Base-by-base conservation (phyloP, 2,329 filamentous ascomycete species). In the Epichloe hybrida region DNA sequence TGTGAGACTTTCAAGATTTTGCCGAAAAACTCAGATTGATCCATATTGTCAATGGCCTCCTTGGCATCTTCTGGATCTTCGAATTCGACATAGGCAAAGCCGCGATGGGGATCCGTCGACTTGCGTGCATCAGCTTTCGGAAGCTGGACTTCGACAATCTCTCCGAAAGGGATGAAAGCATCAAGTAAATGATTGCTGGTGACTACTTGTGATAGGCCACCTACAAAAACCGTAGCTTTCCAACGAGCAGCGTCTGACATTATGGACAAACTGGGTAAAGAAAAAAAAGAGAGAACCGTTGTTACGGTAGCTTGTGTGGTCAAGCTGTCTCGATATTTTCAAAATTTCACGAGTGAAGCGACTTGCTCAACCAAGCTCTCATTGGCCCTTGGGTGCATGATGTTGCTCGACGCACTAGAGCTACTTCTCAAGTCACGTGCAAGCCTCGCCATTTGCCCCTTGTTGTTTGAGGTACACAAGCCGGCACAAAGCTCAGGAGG, bases 21-120 rank as follows among this genome's bases (percentile, higher is more conserved):
- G 11, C 93, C 94, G 64, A 91, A 97, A 44, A 98, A 79, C 70
- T 97, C 91, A 54, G 90, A 86, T 66, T 95, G 89, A 64, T 98
- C 88, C 91, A 98, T 97, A 65, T 98, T 98, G 74, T 97, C 89
- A 66, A 98, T 95, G 48, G 93, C 93, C 69, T 97, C 91, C 62
- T 83, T 83, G 31, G 90, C 91, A 68, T 98, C 93, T 52, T 84
- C 80, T 12, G 81, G 76, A 52, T 88, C 79, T 61, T 96, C 89
- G 62, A 87, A 98, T 64, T 98, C 93, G 48, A 98, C 87, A 65
- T 98, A 97, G 52, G 90, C 93, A 67, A 97, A 98, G 1, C 94
- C 93, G 49, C 90, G 78, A 66, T 98, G 93, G 34, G 81, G 72
- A 40, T 94, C 87, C 46, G 77, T 81, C 6, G 85, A 81, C 55